phyloP scores from a whole-genome alignment of 441 rosid species.

The Brassica hybrid region DNA sequence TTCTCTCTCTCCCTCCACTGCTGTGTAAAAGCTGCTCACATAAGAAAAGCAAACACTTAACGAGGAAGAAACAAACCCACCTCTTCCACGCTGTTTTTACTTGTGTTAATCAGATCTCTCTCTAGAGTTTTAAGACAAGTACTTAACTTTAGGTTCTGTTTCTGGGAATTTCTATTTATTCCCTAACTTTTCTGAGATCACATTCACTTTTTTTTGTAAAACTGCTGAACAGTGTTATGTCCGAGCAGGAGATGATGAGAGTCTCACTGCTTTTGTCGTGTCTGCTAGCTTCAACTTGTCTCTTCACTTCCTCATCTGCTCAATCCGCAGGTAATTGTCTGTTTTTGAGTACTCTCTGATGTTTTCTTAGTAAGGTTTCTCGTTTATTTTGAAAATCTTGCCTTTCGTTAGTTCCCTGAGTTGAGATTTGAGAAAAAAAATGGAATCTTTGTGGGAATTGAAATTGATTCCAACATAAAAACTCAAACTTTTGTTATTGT shows the following conservation, averaged over 20 bases:
- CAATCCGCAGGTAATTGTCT: constrained; percentile 63
- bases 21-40: constrained; percentile 14
- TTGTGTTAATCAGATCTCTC: constrained; percentile 6
- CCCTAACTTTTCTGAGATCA: constrained; percentile 25
- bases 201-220: constrained; percentile 28
- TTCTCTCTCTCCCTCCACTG: constrained; percentile 2
- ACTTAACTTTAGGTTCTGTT: constrained; percentile 23
- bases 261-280: constrained; percentile 40
- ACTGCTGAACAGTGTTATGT: constrained; percentile 24
- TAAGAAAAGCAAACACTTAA: constrained; percentile 41
- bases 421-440: too few species aligned
- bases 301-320: constrained; percentile 52
- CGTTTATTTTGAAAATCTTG: too few species aligned
- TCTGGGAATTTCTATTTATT: constrained; percentile 18
- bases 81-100: background rate
- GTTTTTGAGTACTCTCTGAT: background rate
- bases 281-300: constrained; percentile 43
- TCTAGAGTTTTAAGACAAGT: constrained; percentile 17
- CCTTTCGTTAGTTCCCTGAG: too few species aligned
- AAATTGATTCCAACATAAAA: constrained; percentile 14
- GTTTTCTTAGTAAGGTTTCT: background rate
- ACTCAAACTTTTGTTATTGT: constrained; percentile 7
- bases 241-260: constrained; percentile 50
- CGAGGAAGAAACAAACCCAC: constrained; percentile 43
- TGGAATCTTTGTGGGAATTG: constrained; percentile 18